phyloP scores from a whole-genome alignment of 2,329 filamentous ascomycete genomes.

The Diaporthe destruens region DNA sequence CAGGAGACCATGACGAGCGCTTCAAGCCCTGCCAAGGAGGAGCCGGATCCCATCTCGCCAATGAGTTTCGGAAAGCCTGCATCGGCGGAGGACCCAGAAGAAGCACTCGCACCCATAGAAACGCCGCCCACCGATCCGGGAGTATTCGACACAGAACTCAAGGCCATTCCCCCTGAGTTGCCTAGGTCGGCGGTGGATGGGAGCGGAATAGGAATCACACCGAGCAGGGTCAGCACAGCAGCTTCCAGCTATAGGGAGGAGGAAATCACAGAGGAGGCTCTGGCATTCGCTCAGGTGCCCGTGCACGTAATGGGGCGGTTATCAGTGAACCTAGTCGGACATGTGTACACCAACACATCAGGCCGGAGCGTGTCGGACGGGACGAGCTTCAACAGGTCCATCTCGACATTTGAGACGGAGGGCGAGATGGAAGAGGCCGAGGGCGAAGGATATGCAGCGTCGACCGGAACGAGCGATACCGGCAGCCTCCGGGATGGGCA shows the following conservation, averaged over 20 bases:
- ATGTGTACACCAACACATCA: slow-evolving; percentile 38
- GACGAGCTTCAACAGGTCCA: slow-evolving; percentile 35
- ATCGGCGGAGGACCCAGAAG: background rate
- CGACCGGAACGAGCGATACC: slow-evolving; percentile 32
- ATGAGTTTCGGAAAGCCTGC: slow-evolving; percentile 9
- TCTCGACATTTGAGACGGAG: slow-evolving; percentile 35
- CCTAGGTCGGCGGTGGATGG: background rate
- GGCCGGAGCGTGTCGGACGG: slow-evolving; percentile 29
- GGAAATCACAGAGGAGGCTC: slow-evolving; percentile 38
- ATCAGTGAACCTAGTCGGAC: slow-evolving; percentile 40
- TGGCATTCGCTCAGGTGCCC: slow-evolving; percentile 41
- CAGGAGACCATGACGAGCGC: background rate
- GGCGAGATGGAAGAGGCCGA: slow-evolving; percentile 32
- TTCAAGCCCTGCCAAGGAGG: background rate
- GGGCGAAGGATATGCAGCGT: slow-evolving; percentile 30
- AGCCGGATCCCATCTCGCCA: slow-evolving; percentile 25
- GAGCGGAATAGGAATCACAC: background rate
- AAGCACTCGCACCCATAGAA: background rate
- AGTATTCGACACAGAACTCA: background rate
- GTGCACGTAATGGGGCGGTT: slow-evolving; percentile 38
- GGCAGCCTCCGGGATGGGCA: slow-evolving; percentile 37
- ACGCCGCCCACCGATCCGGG: background rate
- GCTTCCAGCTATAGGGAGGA: slow-evolving; percentile 28
- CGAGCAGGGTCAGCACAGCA: slow-evolving; percentile 28
- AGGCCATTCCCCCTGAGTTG: background rate